Evolutionary conservation across 164 flowering plant species (phyloP).

Genomic region (Sedum album): DNA sequence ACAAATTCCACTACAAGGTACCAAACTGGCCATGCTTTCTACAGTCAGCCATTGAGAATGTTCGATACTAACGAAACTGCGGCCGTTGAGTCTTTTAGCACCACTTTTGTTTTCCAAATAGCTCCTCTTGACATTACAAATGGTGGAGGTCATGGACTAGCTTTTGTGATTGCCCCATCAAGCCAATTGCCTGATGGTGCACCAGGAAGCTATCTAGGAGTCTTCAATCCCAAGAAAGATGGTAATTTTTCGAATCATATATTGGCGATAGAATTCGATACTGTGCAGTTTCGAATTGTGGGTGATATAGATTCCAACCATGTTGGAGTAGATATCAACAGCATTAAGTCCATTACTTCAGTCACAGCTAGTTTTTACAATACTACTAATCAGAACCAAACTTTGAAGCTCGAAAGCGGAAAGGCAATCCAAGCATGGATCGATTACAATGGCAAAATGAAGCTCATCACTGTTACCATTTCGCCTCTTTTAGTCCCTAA

Average conservation of each 20-base stretch:
- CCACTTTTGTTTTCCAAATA: slow-evolving; percentile 34
- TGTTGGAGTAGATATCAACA: slow-evolving; percentile 2
- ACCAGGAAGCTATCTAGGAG: background rate
- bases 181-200: background rate
- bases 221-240: background rate
- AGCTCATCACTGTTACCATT: slow-evolving; percentile 27
- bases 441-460: slow-evolving; percentile 26
- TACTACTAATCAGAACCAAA: slow-evolving; percentile 8
- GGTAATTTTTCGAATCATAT: slow-evolving; percentile 7
- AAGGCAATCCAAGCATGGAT: slow-evolving; percentile 33
- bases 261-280: slow-evolving; percentile 3
- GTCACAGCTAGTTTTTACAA: slow-evolving; percentile 1
- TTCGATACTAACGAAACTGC: background rate
- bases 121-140: slow-evolving; percentile 9
- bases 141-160: background rate
- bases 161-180: slow-evolving; percentile 1
- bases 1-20: slow-evolving; percentile 2
- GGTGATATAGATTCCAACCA: slow-evolving; percentile 1
- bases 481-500: slow-evolving; percentile 19
- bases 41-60: slow-evolving; percentile 4
- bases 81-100: slow-evolving; percentile 28
- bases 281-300: background rate
- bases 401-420: slow-evolving; percentile 15
- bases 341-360: background rate
- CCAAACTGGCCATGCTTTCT: slow-evolving; percentile 10